Base-by-base conservation (phyloP, 805 yeast species). In the Metschnikowia continentalis region DNA sequence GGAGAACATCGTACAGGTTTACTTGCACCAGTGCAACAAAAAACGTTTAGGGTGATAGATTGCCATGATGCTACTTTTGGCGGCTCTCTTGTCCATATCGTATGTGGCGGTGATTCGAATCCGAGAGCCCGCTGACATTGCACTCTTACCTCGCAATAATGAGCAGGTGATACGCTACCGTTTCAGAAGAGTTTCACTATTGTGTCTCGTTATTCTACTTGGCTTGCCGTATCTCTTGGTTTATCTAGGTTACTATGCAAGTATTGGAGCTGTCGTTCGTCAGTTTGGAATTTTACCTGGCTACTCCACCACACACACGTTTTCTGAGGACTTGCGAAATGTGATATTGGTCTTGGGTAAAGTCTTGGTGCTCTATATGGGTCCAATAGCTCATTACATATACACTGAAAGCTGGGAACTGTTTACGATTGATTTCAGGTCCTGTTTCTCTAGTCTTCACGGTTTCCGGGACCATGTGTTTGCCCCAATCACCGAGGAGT, bases 401-500 rank as follows among this genome's bases (percentile, higher is more conserved):
- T 48, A 33, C 38, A 32, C 52, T 10, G 39, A 35, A 35, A 22
- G 39, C 19, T 42, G 43, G 19, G n/a, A 32, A 22, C 47, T 41
- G 42, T 42, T 30, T 20, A 30, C 36, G 20, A 48, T 40, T 50
- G 73, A 66, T 30, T 50, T 68, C 15, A 5, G 4, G 1, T 52
- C 56, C 1, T 62, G 57, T 22, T 58, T 70, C 20, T 13, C 36
- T 7, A 65, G 69, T 6, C 51, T 79, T 3, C 63, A 66, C 23
- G 81, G 82, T 1, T 33, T 81, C 22, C 66, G 94, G 52, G 83
- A 85, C 61, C 73, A 80, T 43, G 49, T 86, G 0, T 70, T 85
- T 37, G 96, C 90, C 0, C 96, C 96, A 3, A 43, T 84, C 2
- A 82, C 92, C 0, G 96, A 89, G 62, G 96, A 89, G 61, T 54